Evolutionary conservation across 192 early-diverging fungal species (phyloP), one percentile per base, ranked within the genome.

Genomic region (Podila epigama): DNA sequence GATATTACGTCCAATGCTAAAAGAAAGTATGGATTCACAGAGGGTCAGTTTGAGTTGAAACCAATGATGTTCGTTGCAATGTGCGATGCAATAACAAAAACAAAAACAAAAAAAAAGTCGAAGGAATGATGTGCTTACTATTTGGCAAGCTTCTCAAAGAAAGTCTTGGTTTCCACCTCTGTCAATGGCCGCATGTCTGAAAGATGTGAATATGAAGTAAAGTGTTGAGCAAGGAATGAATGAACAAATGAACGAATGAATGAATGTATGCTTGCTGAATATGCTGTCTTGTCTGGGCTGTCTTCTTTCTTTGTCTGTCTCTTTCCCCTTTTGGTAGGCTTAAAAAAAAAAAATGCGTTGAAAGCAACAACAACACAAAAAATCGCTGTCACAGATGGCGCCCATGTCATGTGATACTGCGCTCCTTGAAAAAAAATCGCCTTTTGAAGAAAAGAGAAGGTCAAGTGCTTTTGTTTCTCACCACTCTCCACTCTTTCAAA

Each of bases 121-220:
- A n/a, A n/a, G n/a, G n/a, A n/a, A n/a, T n/a, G 25, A 34, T 59
- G 31, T 33, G 58, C 86, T 58, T 86, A 93, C 92, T 98, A 98
- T 89, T 98, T 97, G 36, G 97, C 90, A 60, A 99, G 89, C 85
- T 99, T 99, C 70, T 97, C 93, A 75, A 99, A 99, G 63, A 99
- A 86, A 25, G 94, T 94, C 81, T 97, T 96, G 54, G 97, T 97
- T 81, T 99, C 97, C 82, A 96, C 92, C 79, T 96, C 93, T 50
- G 97, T 99, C 41, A 99, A 85, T 7, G 96, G 97, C 53, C 97
- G 88, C 97, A 99, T 99, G 53, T 33, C 35, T 15, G 28, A 33
- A 33, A 20, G 29, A 31, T 20, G 29, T 54, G 52, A 54, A 29
- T 20, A 31, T 37, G 31, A 33, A 9, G 33, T 15, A 28, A 32